Evolutionary conservation across 306 rosid species (phyloP), one percentile per base, ranked within the genome.

Genomic region (Alnus glutinosa): DNA sequence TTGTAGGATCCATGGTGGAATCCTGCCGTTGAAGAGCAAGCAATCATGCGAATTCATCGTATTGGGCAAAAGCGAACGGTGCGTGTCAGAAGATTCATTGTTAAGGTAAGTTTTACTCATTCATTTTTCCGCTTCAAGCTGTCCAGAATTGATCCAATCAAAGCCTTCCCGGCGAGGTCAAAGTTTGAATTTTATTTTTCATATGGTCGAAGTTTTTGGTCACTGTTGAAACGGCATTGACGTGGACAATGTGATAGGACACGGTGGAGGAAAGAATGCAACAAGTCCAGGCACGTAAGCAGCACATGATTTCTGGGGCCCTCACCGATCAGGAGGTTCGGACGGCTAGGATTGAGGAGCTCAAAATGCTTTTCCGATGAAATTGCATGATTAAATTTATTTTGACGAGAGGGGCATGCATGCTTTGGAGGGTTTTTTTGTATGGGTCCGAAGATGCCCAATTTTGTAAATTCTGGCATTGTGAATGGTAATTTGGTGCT

Each of bases 11-110:
- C 98, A 70, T 90, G 96, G 97, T 94, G 97, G 98, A 94, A 94
- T 89, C 98, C 98, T 46, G 97, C 98, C 10, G 96, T 94, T 34
- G 96, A 94, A 85, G 98, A 92, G 83, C 97, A 94, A 78, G 98
- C 97, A 77, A 92, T 88, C 37, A 94, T 94, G 98, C 80, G 98
- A 76, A 94, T 90, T 72, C 97, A 93, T 85, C 92, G 97, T 16
- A 90, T 91, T 74, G 98, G 96, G 63, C 98, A 93, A 82, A 81
- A 87, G 69, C 77, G 87, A 58, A 89, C 67, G 19, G 88, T 84
- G 37, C 51, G 28, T 28, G 82, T 86, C 8, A 78, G 87, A 82
- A 84, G 88, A 84, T 89, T 89, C 80, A 84, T 87, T 61, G 90
- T 89, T 71, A 82, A 82, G 86, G 91, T 87, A 44, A 70, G 54